phyloP scores from a whole-genome alignment of 2,329 filamentous ascomycete species.

The Fusarium irregulare region DNA sequence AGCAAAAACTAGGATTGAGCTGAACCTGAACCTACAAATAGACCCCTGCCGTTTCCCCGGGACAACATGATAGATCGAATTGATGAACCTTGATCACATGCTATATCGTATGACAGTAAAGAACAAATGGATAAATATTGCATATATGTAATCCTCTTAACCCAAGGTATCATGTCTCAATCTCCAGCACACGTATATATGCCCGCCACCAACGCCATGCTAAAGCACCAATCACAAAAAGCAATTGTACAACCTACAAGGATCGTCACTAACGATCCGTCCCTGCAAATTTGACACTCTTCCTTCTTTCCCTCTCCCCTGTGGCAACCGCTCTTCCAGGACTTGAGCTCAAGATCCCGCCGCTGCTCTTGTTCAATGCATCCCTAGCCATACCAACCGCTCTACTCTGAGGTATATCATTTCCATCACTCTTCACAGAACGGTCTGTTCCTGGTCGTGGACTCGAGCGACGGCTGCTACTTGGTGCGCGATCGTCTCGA shows the following conservation, averaged over 20 bases:
- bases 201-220: not conserved
- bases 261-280: constrained; percentile 46
- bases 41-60: not conserved
- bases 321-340: constrained; percentile 55
- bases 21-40: not conserved
- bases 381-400: constrained; percentile 71
- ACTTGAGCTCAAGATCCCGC: constrained; percentile 62
- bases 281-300: constrained; percentile 72
- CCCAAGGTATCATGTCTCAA: not conserved
- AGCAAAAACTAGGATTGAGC: not conserved
- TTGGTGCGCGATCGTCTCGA: constrained; percentile 43
- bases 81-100: not conserved
- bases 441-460: constrained; percentile 43
- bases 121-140: not conserved
- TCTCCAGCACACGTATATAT: not conserved
- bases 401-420: constrained; percentile 68
- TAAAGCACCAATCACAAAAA: not conserved
- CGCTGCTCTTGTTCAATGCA: constrained; percentile 54
- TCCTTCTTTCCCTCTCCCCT: constrained; percentile 65
- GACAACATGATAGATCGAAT: not conserved
- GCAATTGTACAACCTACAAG: not conserved
- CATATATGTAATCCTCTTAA: not conserved
- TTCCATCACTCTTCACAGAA: constrained; percentile 57
- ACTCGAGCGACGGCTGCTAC: constrained; percentile 47
- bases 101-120: not conserved